phyloP scores from a whole-genome alignment of 1,139 yeast species.

The Blastobotrys raffinosifermentans region DNA sequence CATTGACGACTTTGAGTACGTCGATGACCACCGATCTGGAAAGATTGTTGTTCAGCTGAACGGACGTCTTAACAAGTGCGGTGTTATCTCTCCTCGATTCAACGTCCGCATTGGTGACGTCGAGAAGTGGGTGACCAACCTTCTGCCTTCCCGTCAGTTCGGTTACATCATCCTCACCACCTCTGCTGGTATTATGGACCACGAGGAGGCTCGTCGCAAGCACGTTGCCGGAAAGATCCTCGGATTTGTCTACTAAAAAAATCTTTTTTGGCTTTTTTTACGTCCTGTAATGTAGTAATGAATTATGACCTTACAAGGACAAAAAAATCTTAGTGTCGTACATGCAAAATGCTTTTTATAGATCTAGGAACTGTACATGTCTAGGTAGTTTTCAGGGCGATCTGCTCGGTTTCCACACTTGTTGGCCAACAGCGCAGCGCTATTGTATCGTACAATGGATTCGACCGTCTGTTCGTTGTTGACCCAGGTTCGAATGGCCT shows the following conservation, averaged over 20 bases:
- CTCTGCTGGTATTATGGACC: slow-evolving; percentile 99
- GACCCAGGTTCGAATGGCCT: slow-evolving; percentile 26
- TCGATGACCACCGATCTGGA: slow-evolving; percentile 99
- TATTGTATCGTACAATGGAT: slow-evolving; percentile 29
- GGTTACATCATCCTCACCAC: slow-evolving; percentile 97
- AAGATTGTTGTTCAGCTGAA: slow-evolving; percentile 93
- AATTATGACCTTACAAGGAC: slow-evolving; percentile 2
- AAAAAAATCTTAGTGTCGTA: not conserved
- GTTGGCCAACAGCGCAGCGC: slow-evolving; percentile 20
- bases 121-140: slow-evolving; percentile 97
- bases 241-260: slow-evolving; percentile 87
- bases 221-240: slow-evolving; percentile 97
- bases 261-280: slow-evolving; percentile 2
- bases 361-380: slow-evolving; percentile 13
- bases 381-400: slow-evolving; percentile 15
- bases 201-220: slow-evolving; percentile 99
- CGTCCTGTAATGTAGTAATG: slow-evolving; percentile 3
- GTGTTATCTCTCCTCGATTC: slow-evolving; percentile 97
- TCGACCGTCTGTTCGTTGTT: slow-evolving; percentile 27
- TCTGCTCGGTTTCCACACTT: slow-evolving; percentile 27
- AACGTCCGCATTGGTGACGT: slow-evolving; percentile 89
- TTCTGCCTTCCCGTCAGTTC: slow-evolving; percentile 97
- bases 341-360: not conserved
- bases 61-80: slow-evolving; percentile 98
- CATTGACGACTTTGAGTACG: slow-evolving; percentile 98